Percentiles rank a stretch among this genome's conserved stretches.
These are phyloP conservation scores for Alternaria tenuissima DNA, from an alignment of 2,329 filamentous ascomycete genomes.

Conservation along the genomic window DNA sequence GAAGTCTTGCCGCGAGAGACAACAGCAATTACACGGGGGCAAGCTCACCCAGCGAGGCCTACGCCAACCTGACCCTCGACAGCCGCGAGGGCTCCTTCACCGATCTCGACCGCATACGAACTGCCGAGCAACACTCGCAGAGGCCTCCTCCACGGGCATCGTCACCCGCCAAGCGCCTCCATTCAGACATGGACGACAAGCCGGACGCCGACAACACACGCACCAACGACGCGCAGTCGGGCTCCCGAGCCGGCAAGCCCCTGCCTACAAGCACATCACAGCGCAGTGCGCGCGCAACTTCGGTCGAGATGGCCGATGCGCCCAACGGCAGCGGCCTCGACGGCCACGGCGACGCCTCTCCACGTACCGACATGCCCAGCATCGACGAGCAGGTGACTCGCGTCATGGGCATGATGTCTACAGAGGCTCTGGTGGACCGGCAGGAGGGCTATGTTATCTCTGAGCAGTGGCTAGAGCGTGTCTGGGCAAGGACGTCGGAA, in stretches of 20 bases:
- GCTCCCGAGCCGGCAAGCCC: constrained; percentile 39
- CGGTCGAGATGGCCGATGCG: constrained; percentile 56
- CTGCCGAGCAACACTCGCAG: constrained; percentile 26
- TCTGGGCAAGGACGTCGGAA: constrained; percentile 46
- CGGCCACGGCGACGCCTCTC: constrained; percentile 33
- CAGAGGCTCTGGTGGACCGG: constrained; percentile 68
- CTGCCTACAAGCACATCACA: constrained; percentile 23
- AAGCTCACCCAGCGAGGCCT: constrained; percentile 62
- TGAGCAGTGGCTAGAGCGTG: constrained; percentile 73
- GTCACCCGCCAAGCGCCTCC: constrained; percentile 64
- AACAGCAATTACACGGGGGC: constrained; percentile 49
- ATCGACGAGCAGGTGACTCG: constrained; percentile 75
- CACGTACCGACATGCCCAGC: constrained; percentile 34
- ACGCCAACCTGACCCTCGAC: constrained; percentile 60
- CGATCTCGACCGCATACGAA: constrained; percentile 35
- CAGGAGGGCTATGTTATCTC: constrained; percentile 81
- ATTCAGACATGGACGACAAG: constrained; percentile 62
- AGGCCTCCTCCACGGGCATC: constrained; percentile 53
- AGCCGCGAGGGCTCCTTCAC: constrained; percentile 50
- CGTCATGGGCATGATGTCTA: constrained; percentile 69
- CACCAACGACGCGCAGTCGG: constrained; percentile 34
- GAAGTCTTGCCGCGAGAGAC: constrained; percentile 37
- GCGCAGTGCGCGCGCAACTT: constrained; percentile 47
- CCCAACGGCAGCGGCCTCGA: constrained; percentile 40
- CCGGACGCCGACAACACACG: constrained; percentile 5